Percentiles rank a stretch among this genome's conserved stretches.
Evolutionary conservation across 2,329 filamentous ascomycete genomes (phyloP).

Genomic region (Raffaelea ambrosiae): DNA sequence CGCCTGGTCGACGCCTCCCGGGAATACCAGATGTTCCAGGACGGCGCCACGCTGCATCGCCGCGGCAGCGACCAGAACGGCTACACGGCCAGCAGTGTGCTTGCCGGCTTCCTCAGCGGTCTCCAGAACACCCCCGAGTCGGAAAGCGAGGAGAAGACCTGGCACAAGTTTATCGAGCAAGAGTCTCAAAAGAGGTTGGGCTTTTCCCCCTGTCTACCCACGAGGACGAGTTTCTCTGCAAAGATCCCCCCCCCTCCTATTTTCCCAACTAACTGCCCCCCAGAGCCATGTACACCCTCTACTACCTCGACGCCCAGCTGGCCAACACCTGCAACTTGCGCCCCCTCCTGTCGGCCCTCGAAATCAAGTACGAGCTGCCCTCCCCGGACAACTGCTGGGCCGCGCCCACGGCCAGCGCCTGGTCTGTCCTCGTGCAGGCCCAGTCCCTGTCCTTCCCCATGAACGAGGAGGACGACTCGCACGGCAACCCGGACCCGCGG

Average conservation of each 20-base stretch:
- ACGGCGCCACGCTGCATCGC: not conserved
- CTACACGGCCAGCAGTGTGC: too few species aligned
- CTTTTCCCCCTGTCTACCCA: too few species aligned
- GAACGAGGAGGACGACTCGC: not conserved
- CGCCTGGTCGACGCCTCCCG: not conserved
- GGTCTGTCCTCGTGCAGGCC: not conserved
- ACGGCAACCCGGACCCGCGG: constrained; percentile 1
- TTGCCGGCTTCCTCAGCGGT: not conserved
- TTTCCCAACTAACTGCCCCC: too few species aligned
- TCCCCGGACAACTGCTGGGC: not conserved
- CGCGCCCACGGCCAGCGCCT: not conserved
- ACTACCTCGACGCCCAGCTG: constrained; percentile 1
- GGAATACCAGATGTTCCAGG: constrained; percentile 1
- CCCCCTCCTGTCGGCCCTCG: not conserved
- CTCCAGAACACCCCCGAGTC: not conserved
- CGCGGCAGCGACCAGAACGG: not conserved
- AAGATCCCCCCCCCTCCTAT: not conserved
- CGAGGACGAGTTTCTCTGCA: too few species aligned
- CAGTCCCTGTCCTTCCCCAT: not conserved
- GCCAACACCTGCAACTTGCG: not conserved
- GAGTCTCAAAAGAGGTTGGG: not conserved
- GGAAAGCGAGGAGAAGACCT: not conserved
- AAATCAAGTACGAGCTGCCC: constrained; percentile 1
- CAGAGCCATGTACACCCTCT: not conserved
- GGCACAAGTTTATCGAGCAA: not conserved